A percentile compares a stretch with the other conserved stretches of the same genome.
phyloP scores from a whole-genome alignment of 2,329 filamentous ascomycete species.

The Colletotrichum trifolii region DNA sequence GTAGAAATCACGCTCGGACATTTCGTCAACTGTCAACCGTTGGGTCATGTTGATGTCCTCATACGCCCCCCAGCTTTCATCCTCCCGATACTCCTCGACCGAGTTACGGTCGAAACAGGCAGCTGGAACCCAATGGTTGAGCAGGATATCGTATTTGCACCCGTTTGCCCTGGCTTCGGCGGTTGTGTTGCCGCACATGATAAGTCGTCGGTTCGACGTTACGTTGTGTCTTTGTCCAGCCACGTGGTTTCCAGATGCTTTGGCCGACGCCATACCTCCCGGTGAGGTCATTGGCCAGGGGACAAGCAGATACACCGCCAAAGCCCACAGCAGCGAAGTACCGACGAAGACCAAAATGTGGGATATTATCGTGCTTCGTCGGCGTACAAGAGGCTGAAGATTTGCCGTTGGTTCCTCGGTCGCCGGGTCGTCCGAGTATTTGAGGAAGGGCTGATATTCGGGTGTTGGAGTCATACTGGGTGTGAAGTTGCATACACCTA shows the following conservation, averaged over 20 bases:
- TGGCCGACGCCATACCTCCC: not conserved
- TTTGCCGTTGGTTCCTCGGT: constrained; percentile 27
- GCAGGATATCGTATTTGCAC: constrained; percentile 41
- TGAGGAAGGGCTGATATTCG: constrained; percentile 38
- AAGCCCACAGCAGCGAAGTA: constrained; percentile 40
- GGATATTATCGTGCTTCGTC: constrained; percentile 29
- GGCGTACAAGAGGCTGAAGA: constrained; percentile 12
- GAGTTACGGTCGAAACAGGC: constrained; percentile 39
- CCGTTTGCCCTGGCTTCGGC: constrained; percentile 35
- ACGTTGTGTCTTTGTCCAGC: constrained; percentile 36
- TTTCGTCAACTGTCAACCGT: constrained; percentile 37
- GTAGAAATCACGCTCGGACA: constrained; percentile 40
- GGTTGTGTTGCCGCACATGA: constrained; percentile 39
- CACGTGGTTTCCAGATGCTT: not conserved
- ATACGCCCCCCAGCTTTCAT: constrained; percentile 40
- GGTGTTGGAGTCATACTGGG: constrained; percentile 33
- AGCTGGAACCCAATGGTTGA: constrained; percentile 42
- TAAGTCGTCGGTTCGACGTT: constrained; percentile 34
- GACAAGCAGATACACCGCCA: constrained; percentile 35
- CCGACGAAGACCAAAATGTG: constrained; percentile 37
- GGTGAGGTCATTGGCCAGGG: constrained; percentile 5
- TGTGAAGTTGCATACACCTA: constrained; percentile 20
- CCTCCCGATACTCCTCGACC: constrained; percentile 42
- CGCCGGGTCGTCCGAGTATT: constrained; percentile 37
- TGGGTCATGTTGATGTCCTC: constrained; percentile 40